Evolutionary conservation across 2,329 filamentous ascomycete genomes (phyloP), one percentile per base, ranked within the genome.

Genomic region (Pseudogymnoascus sp.): DNA sequence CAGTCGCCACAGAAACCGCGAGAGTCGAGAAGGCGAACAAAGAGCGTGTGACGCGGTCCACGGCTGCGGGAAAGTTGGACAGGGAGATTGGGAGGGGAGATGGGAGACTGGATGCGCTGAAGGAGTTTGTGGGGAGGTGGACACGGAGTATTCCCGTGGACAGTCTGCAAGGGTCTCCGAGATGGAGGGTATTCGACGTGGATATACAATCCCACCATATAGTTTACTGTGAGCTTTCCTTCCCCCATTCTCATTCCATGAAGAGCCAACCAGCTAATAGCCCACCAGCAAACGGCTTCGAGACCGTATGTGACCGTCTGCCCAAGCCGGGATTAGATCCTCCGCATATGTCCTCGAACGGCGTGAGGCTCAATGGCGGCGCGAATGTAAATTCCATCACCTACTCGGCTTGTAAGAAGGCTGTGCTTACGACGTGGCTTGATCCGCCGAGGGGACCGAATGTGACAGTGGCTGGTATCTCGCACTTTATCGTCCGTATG

Each of bases 91-190:
- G 58, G 12, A 41, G 25, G 54, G 66, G 60, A 34, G 64, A 68
- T n/a, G 65, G 64, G n/a, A 41, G 39, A n/a, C 47, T 60, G 12
- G 57, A 65, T 18, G 64, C 62, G 25, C 58, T 62, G 28, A 60
- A 39, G n/a, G 62, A 65, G 32, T 64, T 68, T 22, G 61, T 62
- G 25, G 74, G 78, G 18, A 72, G 78, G 63, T 71, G 71, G n/a
- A 74, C 75, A 18, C 65, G 75, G 1, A 69, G 77, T 0, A 78
- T 78, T 0, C 77, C 78, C 12, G 25, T 18, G 1, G 25, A 11
- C 3, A 18, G 8, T 1, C 3, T 30, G 25, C 1, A 12, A 12
- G 47, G n/a, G n/a, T 18, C 9, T 9, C 47, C 47, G 25, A 30
- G n/a, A 5, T 54, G 47, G 47, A 54, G 47, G 47, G 47, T 54